Evolutionary conservation across 768 basidiomycete species (phyloP).

Genomic region (Kondoa subrosea): DNA sequence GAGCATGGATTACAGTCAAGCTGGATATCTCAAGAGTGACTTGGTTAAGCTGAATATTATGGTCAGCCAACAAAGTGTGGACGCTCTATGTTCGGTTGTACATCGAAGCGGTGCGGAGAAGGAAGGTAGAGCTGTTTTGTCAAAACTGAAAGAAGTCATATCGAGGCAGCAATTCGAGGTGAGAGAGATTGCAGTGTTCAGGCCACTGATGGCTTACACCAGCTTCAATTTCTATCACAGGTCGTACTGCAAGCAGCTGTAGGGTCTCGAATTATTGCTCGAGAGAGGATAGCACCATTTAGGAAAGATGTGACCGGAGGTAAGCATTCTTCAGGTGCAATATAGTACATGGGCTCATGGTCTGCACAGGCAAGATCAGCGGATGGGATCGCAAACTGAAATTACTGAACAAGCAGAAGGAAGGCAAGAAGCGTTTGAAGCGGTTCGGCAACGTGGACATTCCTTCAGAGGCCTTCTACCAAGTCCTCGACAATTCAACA

Average conservation of each 20-base stretch:
- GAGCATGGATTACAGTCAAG: constrained; percentile 93
- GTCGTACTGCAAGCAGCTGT: constrained; percentile 87
- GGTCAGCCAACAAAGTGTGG: constrained; percentile 72
- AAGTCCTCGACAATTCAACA: constrained; percentile 41
- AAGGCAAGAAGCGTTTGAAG: constrained; percentile 78
- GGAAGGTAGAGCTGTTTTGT: constrained; percentile 69
- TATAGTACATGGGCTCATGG: constrained; percentile 3
- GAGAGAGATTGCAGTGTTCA: not conserved
- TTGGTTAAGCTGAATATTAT: constrained; percentile 64
- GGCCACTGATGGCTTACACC: not conserved
- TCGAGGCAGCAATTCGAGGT: constrained; percentile 68
- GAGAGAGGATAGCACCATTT: constrained; percentile 43
- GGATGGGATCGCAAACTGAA: constrained; percentile 74
- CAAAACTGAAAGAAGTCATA: constrained; percentile 77
- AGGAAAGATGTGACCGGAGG: constrained; percentile 70
- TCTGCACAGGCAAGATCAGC: constrained; percentile 35
- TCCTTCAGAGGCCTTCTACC: constrained; percentile 90
- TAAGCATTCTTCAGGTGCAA: constrained; percentile 52
- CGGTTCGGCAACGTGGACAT: constrained; percentile 60
- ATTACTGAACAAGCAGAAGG: constrained; percentile 54
- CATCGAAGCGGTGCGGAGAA: constrained; percentile 60
- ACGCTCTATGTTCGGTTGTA: constrained; percentile 81
- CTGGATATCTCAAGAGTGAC: constrained; percentile 44
- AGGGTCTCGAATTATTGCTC: constrained; percentile 68
- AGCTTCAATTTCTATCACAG: constrained; percentile 30